Percentiles rank a stretch among this genome's conserved stretches.
Conservation (phyloP, 345 rosid species). For the Cardamine occulta region DNA sequence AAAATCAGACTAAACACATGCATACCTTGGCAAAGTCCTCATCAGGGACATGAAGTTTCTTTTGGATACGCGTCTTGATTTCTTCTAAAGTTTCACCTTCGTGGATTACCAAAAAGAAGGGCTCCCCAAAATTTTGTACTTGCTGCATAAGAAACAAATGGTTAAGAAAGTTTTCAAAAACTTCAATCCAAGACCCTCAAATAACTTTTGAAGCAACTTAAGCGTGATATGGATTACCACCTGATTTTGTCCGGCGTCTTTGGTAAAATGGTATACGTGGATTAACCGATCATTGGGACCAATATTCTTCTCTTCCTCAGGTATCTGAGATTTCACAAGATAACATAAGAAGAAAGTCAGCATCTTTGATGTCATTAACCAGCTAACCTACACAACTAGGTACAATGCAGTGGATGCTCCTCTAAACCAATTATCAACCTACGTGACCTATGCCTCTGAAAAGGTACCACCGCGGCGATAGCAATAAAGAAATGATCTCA, state of each 20-base stretch:
- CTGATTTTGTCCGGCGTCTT: constrained; percentile 78
- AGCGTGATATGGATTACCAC: constrained; percentile 48
- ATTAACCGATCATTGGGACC: constrained; percentile 83
- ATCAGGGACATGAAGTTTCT: constrained; percentile 83
- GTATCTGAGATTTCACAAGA: constrained; percentile 56
- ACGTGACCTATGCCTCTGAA: background rate
- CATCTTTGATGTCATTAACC: background rate
- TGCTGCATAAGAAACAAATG: constrained; percentile 56
- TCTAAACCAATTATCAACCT: background rate
- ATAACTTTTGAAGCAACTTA: background rate
- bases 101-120: constrained; percentile 88
- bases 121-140: constrained; percentile 95
- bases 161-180: constrained; percentile 2
- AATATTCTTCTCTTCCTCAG: constrained; percentile 87
- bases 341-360: constrained; percentile 19
- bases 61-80: constrained; percentile 75
- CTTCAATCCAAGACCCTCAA: background rate
- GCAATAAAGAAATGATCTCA: constrained; percentile 2
- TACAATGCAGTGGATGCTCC: background rate
- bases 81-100: constrained; percentile 90
- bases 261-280: constrained; percentile 88
- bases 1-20: constrained; percentile 4
- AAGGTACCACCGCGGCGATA: background rate
- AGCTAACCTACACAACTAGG: constrained; percentile 4
- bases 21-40: constrained; percentile 89